Percentiles rank a stretch among this genome's conserved stretches.
These are phyloP conservation scores for Linanthus parryae DNA, from an alignment of 148 eudicot genomes.

Conservation along the genomic window DNA sequence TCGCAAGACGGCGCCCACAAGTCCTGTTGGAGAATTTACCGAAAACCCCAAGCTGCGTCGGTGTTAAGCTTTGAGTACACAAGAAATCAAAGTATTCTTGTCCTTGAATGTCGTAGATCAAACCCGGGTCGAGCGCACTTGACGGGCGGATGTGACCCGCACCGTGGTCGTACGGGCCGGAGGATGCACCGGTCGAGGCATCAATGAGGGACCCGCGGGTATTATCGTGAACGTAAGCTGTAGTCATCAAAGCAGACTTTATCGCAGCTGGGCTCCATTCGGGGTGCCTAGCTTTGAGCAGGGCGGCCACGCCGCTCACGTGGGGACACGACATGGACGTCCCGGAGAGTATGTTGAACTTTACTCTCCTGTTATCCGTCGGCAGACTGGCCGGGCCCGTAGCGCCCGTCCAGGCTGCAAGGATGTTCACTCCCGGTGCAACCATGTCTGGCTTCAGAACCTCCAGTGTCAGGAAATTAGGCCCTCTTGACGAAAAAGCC, in stretches of 20 bases:
- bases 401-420: conserved; percentile 76
- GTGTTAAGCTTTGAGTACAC: conserved; percentile 54
- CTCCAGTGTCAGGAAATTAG: conserved; percentile 65
- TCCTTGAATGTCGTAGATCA: conserved; percentile 61
- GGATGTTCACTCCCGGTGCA: conserved; percentile 95
- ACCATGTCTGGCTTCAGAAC: conserved; percentile 76
- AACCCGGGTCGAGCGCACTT: conserved; percentile 75
- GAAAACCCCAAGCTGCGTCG: conserved; percentile 49
- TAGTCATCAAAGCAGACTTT: conserved; percentile 91
- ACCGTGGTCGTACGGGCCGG: conserved; percentile 71
- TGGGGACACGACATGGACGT: conserved; percentile 98
- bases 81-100: conserved; percentile 82
- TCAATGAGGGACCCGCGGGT: conserved; percentile 36
- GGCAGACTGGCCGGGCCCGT: conserved; percentile 60
- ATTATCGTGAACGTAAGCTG: conserved; percentile 71
- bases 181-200: conserved; percentile 40
- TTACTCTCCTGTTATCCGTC: conserved; percentile 50
- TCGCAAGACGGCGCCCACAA: conserved; percentile 30
- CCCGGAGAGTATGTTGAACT: conserved; percentile 78
- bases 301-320: conserved; percentile 88
- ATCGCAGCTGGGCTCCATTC: conserved; percentile 88
- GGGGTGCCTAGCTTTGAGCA: conserved; percentile 72
- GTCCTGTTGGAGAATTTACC: conserved; percentile 38
- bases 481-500: conserved; percentile 89
- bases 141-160: conserved; percentile 82